phyloP scores from a whole-genome alignment of 805 yeast species.

The Myxozyma geophila region DNA sequence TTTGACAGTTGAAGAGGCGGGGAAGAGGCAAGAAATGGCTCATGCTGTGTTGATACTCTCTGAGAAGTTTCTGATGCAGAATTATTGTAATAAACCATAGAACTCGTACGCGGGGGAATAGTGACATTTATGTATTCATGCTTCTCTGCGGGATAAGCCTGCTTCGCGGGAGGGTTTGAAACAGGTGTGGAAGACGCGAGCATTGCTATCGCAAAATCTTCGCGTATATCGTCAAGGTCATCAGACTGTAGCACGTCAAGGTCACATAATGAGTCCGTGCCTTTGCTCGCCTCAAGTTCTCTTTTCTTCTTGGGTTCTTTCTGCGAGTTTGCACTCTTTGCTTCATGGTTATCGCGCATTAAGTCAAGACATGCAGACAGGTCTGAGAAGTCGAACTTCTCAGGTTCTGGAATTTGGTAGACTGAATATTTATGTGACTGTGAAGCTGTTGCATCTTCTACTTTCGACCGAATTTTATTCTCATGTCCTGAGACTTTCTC shows the following conservation, averaged over 20 bases:
- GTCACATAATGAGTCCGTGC: not conserved
- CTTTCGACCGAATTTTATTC: not conserved
- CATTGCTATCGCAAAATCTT: not conserved
- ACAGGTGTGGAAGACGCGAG: constrained; percentile 18
- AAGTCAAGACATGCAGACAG: constrained; percentile 24
- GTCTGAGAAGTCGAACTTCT: constrained; percentile 26
- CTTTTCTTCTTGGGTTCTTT: too few species aligned
- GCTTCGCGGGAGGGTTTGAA: not conserved
- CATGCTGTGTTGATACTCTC: not conserved
- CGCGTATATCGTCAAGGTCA: constrained; percentile 1
- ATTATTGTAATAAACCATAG: not conserved
- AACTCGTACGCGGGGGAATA: not conserved
- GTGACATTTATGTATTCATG: not conserved
- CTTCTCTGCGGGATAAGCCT: not conserved
- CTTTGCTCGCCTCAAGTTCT: not conserved
- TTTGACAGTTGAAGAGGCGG: not conserved
- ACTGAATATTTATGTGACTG: not conserved
- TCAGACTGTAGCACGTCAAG: not conserved
- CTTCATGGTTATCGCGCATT: not conserved
- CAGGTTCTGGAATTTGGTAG: constrained; percentile 14
- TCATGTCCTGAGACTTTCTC: not conserved
- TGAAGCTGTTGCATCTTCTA: too few species aligned
- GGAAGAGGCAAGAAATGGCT: too few species aligned
- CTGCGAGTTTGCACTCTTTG: not conserved
- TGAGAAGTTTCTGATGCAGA: not conserved